Percentiles rank a stretch among this genome's conserved stretches.
These are phyloP conservation scores for Kalanchoe fedtschenkoi DNA, from an alignment of 164 flowering plant species.

Conservation along the genomic window DNA sequence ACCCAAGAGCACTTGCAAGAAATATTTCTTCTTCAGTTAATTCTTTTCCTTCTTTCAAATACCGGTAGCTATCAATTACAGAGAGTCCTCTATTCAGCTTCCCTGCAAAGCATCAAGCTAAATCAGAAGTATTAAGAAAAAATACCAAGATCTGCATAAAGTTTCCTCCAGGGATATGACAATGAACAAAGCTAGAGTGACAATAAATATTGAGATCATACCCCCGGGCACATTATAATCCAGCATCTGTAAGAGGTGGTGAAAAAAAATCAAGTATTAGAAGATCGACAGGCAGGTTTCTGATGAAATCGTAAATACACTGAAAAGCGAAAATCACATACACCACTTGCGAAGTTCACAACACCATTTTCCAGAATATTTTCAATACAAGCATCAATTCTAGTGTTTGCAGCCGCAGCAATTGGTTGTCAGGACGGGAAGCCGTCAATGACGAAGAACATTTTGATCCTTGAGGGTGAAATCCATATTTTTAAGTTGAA, in stretches of 20 bases:
- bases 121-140: background rate
- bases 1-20: slow-evolving; percentile 70
- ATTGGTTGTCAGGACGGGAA: too few relatives aligned
- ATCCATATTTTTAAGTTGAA: too few relatives aligned
- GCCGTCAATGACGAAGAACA: too few relatives aligned
- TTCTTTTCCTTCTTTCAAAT: slow-evolving; percentile 62
- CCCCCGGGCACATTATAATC: slow-evolving; percentile 98
- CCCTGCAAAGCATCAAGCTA: slow-evolving; percentile 30
- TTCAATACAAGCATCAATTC: too few relatives aligned
- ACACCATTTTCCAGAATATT: too few relatives aligned
- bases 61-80: slow-evolving; percentile 76
- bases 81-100: slow-evolving; percentile 90
- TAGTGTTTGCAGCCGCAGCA: too few relatives aligned
- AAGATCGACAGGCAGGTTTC: background rate
- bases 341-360: background rate
- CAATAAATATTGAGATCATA: slow-evolving; percentile 14
- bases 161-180: background rate
- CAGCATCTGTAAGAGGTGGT: slow-evolving; percentile 64
- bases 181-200: background rate
- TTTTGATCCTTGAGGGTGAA: too few relatives aligned
- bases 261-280: slow-evolving; percentile 10
- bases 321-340: background rate
- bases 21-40: slow-evolving; percentile 61
- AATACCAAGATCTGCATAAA: background rate
- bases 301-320: background rate